Evolutionary conservation across 140 eudicot genomes (phyloP).

Genomic region (Erigeron philadelphicus): DNA sequence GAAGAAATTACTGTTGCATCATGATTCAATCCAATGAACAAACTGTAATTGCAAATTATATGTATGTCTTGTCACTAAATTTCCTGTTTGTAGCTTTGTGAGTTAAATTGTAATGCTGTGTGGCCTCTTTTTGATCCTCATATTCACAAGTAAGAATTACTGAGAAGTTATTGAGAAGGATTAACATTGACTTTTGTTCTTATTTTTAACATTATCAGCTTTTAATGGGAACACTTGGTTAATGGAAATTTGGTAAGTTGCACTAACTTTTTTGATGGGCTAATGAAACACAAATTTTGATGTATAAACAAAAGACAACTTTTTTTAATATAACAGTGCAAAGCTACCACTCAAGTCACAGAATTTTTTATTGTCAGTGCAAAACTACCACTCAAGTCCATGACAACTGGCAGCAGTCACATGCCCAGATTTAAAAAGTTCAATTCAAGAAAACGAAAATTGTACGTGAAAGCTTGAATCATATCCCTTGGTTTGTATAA

Average conservation of each 20-base stretch:
- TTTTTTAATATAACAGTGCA: too few relatives aligned
- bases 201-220: neutral
- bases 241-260: neutral
- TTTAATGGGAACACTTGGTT: neutral
- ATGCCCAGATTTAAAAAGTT: neutral
- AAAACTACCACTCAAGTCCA: neutral
- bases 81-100: constrained; percentile 24
- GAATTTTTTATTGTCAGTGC: too few relatives aligned
- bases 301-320: too few relatives aligned
- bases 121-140: constrained; percentile 25
- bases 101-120: constrained; percentile 18
- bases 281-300: too few relatives aligned
- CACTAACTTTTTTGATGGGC: neutral
- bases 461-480: neutral
- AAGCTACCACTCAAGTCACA: neutral
- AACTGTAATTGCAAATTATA: constrained; percentile 24
- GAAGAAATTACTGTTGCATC: constrained; percentile 48
- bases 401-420: neutral
- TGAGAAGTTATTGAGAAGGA: neutral
- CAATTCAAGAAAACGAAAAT: neutral
- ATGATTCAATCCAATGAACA: constrained; percentile 19
- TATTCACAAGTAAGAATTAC: constrained; percentile 5
- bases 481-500: neutral
- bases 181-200: neutral
- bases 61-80: constrained; percentile 8